A percentile compares a stretch with the other conserved stretches of the same genome.
These are phyloP conservation scores for Cenococcum geophilum DNA, from an alignment of 495 filamentous ascomycete genomes.

Conservation along the genomic window DNA sequence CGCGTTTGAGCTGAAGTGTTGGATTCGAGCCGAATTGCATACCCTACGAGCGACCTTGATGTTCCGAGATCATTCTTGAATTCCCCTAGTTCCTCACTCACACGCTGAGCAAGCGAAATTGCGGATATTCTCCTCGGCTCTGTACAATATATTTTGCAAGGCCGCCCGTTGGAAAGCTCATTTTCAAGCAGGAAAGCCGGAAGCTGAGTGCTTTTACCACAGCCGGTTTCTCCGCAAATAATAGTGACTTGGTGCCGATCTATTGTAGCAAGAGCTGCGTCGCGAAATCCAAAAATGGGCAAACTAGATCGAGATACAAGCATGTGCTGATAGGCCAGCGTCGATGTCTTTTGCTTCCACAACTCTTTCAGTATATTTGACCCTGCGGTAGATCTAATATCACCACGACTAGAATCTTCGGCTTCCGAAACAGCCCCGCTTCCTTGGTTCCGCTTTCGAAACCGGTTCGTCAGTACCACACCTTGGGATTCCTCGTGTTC, in stretches of 20 bases:
- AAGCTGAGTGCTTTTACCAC: slow-evolving; percentile 94
- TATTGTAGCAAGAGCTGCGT: slow-evolving; percentile 66
- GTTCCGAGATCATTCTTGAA: slow-evolving; percentile 74
- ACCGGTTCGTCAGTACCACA: slow-evolving; percentile 63
- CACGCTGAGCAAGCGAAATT: slow-evolving; percentile 81
- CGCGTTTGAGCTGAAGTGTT: slow-evolving; percentile 73
- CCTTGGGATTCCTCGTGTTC: slow-evolving; percentile 61
- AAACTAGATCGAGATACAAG: slow-evolving; percentile 59
- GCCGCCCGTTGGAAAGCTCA: slow-evolving; percentile 68
- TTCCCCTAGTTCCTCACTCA: slow-evolving; percentile 92
- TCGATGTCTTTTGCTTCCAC: slow-evolving; percentile 64
- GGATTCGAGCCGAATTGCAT: slow-evolving; percentile 86
- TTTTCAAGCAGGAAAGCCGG: slow-evolving; percentile 88
- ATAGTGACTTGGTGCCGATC: slow-evolving; percentile 76
- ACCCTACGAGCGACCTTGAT: slow-evolving; percentile 76
- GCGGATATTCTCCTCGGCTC: slow-evolving; percentile 96
- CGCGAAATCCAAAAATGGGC: slow-evolving; percentile 81
- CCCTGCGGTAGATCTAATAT: slow-evolving; percentile 29
- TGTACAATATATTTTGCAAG: slow-evolving; percentile 90
- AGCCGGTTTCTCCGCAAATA: slow-evolving; percentile 92
- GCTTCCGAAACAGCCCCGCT: slow-evolving; percentile 7
- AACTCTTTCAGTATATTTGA: slow-evolving; percentile 51
- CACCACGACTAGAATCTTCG: slow-evolving; percentile 16
- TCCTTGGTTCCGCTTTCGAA: slow-evolving; percentile 56
- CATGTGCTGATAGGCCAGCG: slow-evolving; percentile 55